These are phyloP conservation scores for Galeopsis tetrahit DNA, from an alignment of 257 asterid species.

Conservation along the genomic window DNA sequence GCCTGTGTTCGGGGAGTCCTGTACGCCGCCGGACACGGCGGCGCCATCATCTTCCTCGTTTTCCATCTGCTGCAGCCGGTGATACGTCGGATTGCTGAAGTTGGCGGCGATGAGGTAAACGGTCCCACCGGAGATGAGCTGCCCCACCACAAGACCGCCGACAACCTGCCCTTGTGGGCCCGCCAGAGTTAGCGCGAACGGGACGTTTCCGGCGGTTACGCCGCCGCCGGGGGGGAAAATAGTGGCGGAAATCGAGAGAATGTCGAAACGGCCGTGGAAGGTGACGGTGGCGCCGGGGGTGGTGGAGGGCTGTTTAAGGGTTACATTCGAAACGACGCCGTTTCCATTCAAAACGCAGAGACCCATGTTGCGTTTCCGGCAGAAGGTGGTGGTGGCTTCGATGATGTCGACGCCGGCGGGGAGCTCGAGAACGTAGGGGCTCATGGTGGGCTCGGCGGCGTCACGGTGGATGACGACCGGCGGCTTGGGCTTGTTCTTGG, in stretches of 20 bases:
- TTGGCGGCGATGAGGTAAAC: constrained; percentile 66
- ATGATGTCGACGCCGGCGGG: constrained; percentile 60
- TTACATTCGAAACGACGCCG: constrained; percentile 60
- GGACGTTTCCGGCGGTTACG: constrained; percentile 33
- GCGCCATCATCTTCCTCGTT: constrained; percentile 36
- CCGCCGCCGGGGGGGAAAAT: constrained; percentile 38
- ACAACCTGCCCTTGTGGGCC: constrained; percentile 90
- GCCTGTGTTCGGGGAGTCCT: constrained; percentile 7
- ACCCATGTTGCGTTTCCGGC: constrained; percentile 54
- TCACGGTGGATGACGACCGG: constrained; percentile 59
- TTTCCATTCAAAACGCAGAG: constrained; percentile 63
- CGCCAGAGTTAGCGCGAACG: constrained; percentile 61
- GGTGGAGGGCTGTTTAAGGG: constrained; percentile 67
- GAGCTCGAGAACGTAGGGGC: constrained; percentile 74
- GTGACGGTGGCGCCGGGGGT: constrained; percentile 69
- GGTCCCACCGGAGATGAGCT: constrained; percentile 63
- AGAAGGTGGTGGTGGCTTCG: constrained; percentile 48
- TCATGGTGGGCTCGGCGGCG: constrained; percentile 54
- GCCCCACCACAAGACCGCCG: constrained; percentile 78
- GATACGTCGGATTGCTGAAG: constrained; percentile 59
- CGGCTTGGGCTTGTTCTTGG: constrained; percentile 73
- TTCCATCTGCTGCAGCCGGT: constrained; percentile 47
- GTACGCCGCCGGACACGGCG: constrained; percentile 37
- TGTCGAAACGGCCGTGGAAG: constrained; percentile 80
- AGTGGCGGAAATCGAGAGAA: constrained; percentile 76